Evolutionary conservation across 139 green algal species (phyloP).

Genomic region (Zygnema cylindricum): DNA sequence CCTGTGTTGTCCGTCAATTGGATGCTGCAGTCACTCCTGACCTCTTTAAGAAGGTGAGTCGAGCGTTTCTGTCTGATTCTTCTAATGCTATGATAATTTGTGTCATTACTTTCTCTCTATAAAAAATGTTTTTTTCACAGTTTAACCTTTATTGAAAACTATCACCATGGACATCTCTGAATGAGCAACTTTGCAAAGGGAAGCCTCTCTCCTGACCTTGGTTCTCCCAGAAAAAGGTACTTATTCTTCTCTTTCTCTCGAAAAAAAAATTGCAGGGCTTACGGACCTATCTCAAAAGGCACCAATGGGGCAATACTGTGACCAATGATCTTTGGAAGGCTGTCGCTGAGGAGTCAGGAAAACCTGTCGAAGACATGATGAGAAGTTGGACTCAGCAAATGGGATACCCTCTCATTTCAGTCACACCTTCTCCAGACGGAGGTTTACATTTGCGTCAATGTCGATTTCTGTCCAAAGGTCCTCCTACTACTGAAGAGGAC

Average conservation of each 20-base stretch:
- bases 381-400: conserved; percentile 62
- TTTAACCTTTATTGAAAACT: too few species aligned
- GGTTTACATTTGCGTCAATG: conserved; percentile 37
- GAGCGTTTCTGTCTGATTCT: too few species aligned
- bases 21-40: conserved; percentile 73
- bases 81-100: too few species aligned
- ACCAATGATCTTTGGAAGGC: conserved; percentile 63
- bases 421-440: conserved; percentile 29
- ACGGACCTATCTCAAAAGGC: conserved; percentile 59
- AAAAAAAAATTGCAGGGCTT: conserved; percentile 42
- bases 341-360: conserved; percentile 60
- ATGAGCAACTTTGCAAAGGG: too few species aligned
- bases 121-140: too few species aligned
- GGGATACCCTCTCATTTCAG: conserved; percentile 61
- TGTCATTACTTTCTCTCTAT: too few species aligned
- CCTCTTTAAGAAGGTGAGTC: conserved; percentile 61
- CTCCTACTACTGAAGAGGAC: conserved; percentile 43
- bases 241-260: background rate
- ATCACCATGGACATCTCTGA: background rate
- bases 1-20: conserved; percentile 87
- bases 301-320: conserved; percentile 63
- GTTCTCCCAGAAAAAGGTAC: background rate
- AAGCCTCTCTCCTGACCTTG: background rate
- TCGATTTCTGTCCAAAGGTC: conserved; percentile 54
- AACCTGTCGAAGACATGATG: conserved; percentile 62